A percentile compares a stretch with the other conserved stretches of the same genome.
These are phyloP conservation scores for Trypanosoma melophagium DNA, from an alignment of 208 protist species.

Conservation along the genomic window DNA sequence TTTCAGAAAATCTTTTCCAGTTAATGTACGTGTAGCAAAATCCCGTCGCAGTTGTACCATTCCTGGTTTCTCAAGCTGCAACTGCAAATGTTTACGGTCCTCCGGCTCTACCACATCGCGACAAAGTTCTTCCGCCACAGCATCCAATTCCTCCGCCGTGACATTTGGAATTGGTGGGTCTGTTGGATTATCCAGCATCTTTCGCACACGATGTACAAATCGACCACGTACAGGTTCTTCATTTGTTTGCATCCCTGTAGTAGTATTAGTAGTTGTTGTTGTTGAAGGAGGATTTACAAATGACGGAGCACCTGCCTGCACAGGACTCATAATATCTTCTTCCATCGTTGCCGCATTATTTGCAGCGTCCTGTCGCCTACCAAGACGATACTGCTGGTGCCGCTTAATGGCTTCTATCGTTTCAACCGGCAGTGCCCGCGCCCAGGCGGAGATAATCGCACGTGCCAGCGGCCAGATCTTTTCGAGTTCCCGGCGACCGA, in stretches of 20 bases:
- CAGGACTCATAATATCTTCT: constrained; percentile 1
- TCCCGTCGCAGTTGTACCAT: constrained; percentile 76
- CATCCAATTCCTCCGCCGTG: constrained; percentile 37
- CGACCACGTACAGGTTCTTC: constrained; percentile 10
- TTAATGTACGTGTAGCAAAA: constrained; percentile 90
- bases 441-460: constrained; percentile 76
- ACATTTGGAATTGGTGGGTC: constrained; percentile 33
- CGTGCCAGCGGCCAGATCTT: constrained; percentile 66
- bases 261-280: no score
- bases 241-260: not conserved
- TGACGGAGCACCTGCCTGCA: constrained; percentile 14
- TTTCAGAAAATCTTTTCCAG: constrained; percentile 84
- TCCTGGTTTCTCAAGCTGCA: constrained; percentile 81
- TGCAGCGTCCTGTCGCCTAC: constrained; percentile 27
- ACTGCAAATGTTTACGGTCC: constrained; percentile 82
- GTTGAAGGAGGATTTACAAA: not conserved
- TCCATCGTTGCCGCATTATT: constrained; percentile 9
- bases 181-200: constrained; percentile 56
- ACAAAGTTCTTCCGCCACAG: constrained; percentile 49
- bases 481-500: constrained; percentile 37
- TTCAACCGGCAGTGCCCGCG: constrained; percentile 52
- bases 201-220: constrained; percentile 49
- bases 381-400: constrained; percentile 33
- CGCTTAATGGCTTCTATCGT: constrained; percentile 60
- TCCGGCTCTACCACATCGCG: constrained; percentile 62